Evolutionary conservation across 768 basidiomycete species (phyloP), one percentile per base, ranked within the genome.

Genomic region (Russula ochroleuca): DNA sequence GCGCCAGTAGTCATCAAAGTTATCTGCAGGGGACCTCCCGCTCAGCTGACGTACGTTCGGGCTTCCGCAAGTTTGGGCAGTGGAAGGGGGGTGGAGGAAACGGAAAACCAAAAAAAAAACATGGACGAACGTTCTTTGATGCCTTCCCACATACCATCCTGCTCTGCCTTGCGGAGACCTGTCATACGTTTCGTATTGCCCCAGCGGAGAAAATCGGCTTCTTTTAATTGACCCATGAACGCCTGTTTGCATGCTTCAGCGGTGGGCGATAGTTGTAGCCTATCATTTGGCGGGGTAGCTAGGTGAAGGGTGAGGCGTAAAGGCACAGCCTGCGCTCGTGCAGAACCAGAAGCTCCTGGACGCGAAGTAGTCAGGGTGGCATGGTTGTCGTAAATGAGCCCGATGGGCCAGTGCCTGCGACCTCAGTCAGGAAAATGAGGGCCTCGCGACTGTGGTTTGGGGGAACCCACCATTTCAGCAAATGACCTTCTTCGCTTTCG

Each of bases 61-160:
- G 50, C 21, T 37, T 40, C 45, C 15, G 33, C 45, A 33, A 35
- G 50, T 48, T 47, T 25, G 63, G 60, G 23, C 19, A 43, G 28
- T 28, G 28, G 28, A 4, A 7, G 14, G 1, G 21, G 47, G 17
- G 28, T n/a, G 31, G 41, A 4, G 14, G 10, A 33, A 23, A 33
- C 5, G 15, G 6, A 23, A 49, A n/a, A 49, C 15, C n/a, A 15
- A 13, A 19, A 49, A 33, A 37, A 21, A 14, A 21, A 40, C 17
- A 63, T 17, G 41, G 45, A 78, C 94, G 77, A 72, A 98, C 96
- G 92, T 70, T 93, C 89, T 77, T 88, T 88, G 67, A 99, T 89
- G 9, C 94, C 94, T 70, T 97, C 94, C 97, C 97, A 99, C 60
- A 98, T 84, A 0, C 88, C 93, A 72, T 99, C 97, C 72, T 98